Evolutionary conservation across 805 yeast genomes (phyloP).

Genomic region (Ogataea trehalophila): DNA sequence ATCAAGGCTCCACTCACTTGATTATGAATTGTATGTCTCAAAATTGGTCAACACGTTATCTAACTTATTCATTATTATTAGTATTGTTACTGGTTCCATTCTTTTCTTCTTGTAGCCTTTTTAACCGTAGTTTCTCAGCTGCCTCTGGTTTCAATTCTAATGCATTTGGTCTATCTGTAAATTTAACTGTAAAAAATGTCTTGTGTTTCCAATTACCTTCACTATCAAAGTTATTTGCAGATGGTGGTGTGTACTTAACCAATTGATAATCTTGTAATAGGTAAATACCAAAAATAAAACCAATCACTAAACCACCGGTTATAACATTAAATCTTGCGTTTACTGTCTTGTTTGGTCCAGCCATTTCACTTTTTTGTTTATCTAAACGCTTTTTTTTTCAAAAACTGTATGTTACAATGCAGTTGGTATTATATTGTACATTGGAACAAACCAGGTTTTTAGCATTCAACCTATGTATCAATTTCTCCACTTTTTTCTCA

Average conservation of each 20-base stretch:
- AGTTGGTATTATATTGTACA: too few relatives aligned
- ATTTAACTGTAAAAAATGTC: constrained; percentile 31
- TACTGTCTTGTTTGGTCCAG: constrained; percentile 14
- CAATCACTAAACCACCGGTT: constrained; percentile 22
- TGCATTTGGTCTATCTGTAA: constrained; percentile 33
- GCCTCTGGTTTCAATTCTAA: constrained; percentile 35
- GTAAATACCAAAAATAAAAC: constrained; percentile 25
- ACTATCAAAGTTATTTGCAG: constrained; percentile 33
- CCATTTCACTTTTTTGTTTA: not conserved
- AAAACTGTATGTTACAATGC: too few relatives aligned
- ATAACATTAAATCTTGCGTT: constrained; percentile 27
- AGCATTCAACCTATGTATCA: too few relatives aligned
- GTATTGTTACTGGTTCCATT: not conserved
- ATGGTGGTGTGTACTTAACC: constrained; percentile 37
- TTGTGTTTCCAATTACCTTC: constrained; percentile 34
- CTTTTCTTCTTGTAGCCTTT: constrained; percentile 4
- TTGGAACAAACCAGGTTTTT: too few relatives aligned
- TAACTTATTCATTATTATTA: too few relatives aligned
- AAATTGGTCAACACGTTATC: too few relatives aligned
- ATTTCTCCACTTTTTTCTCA: too few relatives aligned
- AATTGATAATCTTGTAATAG: constrained; percentile 31
- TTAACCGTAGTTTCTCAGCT: constrained; percentile 9
- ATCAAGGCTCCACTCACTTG: too few relatives aligned
- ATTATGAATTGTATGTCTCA: too few relatives aligned
- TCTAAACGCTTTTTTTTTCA: too few relatives aligned